A percentile compares a stretch with the other conserved stretches of the same genome.
These are phyloP conservation scores for Solanum chiquidenum DNA, from an alignment of 257 asterid genomes.

Conservation along the genomic window DNA sequence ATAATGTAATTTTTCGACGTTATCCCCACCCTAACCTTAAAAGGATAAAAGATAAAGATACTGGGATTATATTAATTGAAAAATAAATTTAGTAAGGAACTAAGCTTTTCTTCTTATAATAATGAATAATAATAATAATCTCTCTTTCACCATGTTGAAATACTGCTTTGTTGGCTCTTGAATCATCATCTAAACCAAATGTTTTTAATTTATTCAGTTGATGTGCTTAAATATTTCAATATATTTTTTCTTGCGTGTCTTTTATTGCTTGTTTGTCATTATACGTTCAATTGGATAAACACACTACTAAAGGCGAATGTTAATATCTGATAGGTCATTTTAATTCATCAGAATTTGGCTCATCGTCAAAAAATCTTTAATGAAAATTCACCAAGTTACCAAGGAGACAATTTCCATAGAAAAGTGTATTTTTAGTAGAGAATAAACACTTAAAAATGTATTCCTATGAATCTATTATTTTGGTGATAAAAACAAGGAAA, in stretches of 20 bases:
- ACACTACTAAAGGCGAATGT: neutral
- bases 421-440: neutral
- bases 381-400: neutral
- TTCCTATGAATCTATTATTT: neutral
- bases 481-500: neutral
- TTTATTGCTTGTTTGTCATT: neutral
- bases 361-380: neutral
- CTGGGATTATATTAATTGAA: neutral
- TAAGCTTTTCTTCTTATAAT: neutral
- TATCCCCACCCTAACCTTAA: neutral
- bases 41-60: neutral
- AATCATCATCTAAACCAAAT: neutral
- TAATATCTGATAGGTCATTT: neutral
- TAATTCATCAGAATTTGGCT: neutral
- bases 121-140: neutral
- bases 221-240: neutral
- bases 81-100: neutral
- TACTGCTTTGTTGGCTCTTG: neutral
- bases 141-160: neutral
- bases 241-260: neutral
- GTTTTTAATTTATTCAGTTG: neutral
- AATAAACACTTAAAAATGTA: neutral
- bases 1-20: neutral
- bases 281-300: neutral
- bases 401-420: neutral